phyloP scores from a whole-genome alignment of 2,329 filamentous ascomycete species.

The Madurella mycetomatis region DNA sequence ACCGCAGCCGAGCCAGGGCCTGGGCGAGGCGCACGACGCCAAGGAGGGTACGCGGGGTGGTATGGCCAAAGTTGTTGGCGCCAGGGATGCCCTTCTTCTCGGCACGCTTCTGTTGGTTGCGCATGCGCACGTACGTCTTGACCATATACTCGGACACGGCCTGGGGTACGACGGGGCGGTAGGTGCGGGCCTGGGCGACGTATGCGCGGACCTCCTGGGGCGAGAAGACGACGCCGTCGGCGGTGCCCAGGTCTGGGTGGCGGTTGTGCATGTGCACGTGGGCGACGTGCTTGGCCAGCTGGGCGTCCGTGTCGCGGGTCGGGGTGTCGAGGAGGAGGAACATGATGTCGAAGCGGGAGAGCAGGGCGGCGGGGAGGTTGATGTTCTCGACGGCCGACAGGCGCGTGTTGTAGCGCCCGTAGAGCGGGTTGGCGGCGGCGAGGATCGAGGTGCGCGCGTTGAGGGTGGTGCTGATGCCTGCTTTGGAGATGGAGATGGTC shows the following conservation, averaged over 20 bases:
- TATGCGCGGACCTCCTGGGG: constrained; percentile 94
- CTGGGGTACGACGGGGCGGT: constrained; percentile 79
- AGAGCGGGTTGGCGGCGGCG: constrained; percentile 92
- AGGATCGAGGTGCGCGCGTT: constrained; percentile 96
- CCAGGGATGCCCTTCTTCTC: constrained; percentile 60
- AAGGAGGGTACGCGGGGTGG: constrained; percentile 86
- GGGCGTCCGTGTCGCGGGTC: constrained; percentile 81
- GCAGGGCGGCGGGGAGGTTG: constrained; percentile 92
- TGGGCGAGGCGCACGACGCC: constrained; percentile 91
- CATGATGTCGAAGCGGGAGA: constrained; percentile 95
- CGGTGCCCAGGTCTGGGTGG: constrained; percentile 68
- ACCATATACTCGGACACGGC: constrained; percentile 93
- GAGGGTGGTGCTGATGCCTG: constrained; percentile 68
- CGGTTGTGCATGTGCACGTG: constrained; percentile 96
- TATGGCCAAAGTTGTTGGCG: constrained; percentile 82
- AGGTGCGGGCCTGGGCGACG: constrained; percentile 86
- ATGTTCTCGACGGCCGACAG: constrained; percentile 98
- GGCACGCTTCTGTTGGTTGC: constrained; percentile 85
- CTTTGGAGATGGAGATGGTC: constrained; percentile 79
- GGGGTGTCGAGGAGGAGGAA: constrained; percentile 97
- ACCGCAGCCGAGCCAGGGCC: constrained; percentile 85
- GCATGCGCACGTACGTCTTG: constrained; percentile 91
- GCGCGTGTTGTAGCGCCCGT: constrained; percentile 95
- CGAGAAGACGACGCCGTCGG: constrained; percentile 67
- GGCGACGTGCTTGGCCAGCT: constrained; percentile 91